Evolutionary conservation across 23 red algal genomes (phyloP), one percentile per base, ranked within the genome.

Genomic region (Gracilaria gracilis): DNA sequence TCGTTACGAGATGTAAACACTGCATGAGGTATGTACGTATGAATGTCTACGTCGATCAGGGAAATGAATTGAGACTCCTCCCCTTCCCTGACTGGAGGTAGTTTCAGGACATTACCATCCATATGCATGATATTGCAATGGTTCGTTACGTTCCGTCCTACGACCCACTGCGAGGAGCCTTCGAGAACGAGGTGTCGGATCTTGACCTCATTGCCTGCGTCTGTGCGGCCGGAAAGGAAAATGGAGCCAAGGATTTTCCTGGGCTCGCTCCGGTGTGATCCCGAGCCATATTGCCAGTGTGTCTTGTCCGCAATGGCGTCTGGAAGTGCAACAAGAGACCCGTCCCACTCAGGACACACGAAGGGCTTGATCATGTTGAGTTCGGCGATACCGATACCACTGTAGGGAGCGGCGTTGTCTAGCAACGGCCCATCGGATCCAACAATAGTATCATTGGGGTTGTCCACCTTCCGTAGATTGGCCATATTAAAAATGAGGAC

Each of bases 261-360:
- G 13, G 54, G 38, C 24, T 32, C 44, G 49, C 89, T 84, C 9
- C 75, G 0, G 37, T 92, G 89, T 27, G 75, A 23, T 13, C 89
- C 89, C 21, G 9, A 20, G 0, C 78, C 89, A 64, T 92, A 92
- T 50, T 92, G 76, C 78, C 89, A 92, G 53, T 50, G 44, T 2
- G 89, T 59, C 35, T 42, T 37, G n/a, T 84, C 78, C 2, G 80
- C 32, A 25, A 84, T 35, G 12, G 54, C 46, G 3, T 92, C 67
- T 59, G 89, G 62, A 19, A 92, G 13, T 35, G 39, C 33, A 27
- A 38, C 75, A 7, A 90, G 32, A 3, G 27, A n/a, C 33, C 59
- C 28, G 35, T 90, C 51, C 57, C 51, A 90, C 21, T 90, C 71
- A 32, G 87, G 75, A 21, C 49, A 49, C 8, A 90, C 51, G 19